phyloP scores from a whole-genome alignment of 306 rosid genomes.

The Fragaria iinumae region DNA sequence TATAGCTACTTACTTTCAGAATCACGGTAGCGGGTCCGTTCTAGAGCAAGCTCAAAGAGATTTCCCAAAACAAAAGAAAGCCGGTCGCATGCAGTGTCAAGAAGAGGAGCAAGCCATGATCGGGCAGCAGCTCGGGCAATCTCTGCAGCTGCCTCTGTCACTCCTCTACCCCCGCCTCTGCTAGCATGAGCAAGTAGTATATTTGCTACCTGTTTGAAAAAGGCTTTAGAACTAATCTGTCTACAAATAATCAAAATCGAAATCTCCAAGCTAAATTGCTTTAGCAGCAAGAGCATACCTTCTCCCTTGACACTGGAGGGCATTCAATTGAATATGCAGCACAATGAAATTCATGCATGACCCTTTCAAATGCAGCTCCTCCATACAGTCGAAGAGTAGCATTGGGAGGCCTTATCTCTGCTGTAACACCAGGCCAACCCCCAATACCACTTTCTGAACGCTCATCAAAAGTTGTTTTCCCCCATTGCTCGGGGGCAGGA shows the following conservation, averaged over 20 bases:
- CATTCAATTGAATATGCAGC: slow-evolving; percentile 95
- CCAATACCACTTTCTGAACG: slow-evolving; percentile 77
- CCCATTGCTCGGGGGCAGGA: slow-evolving; percentile 99
- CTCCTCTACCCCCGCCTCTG: slow-evolving; percentile 82
- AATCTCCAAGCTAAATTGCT: slow-evolving; percentile 6
- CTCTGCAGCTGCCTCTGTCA: slow-evolving; percentile 95
- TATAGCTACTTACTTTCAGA: slow-evolving; percentile 58
- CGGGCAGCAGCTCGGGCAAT: slow-evolving; percentile 96
- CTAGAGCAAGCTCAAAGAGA: slow-evolving; percentile 88
- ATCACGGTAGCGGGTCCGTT: slow-evolving; percentile 59
- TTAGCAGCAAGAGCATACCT: slow-evolving; percentile 41
- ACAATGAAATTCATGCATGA: slow-evolving; percentile 89
- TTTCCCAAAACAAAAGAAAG: slow-evolving; percentile 86
- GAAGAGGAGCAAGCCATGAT: slow-evolving; percentile 98
- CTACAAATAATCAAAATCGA: slow-evolving; percentile 14
- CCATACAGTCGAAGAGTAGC: slow-evolving; percentile 89
- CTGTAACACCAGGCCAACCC: slow-evolving; percentile 83
- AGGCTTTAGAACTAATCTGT: slow-evolving; percentile 17
- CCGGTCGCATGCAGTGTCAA: slow-evolving; percentile 92
- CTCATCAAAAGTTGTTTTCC: slow-evolving; percentile 82
- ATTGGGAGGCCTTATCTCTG: slow-evolving; percentile 77
- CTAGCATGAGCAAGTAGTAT: slow-evolving; percentile 96
- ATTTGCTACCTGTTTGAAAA: slow-evolving; percentile 76
- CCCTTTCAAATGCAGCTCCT: slow-evolving; percentile 98
- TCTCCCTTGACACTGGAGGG: slow-evolving; percentile 92